A percentile compares a stretch with the other conserved stretches of the same genome.
These are phyloP conservation scores for Isoetes taiwanensis DNA, from an alignment of 75 land plant species.

Conservation along the genomic window DNA sequence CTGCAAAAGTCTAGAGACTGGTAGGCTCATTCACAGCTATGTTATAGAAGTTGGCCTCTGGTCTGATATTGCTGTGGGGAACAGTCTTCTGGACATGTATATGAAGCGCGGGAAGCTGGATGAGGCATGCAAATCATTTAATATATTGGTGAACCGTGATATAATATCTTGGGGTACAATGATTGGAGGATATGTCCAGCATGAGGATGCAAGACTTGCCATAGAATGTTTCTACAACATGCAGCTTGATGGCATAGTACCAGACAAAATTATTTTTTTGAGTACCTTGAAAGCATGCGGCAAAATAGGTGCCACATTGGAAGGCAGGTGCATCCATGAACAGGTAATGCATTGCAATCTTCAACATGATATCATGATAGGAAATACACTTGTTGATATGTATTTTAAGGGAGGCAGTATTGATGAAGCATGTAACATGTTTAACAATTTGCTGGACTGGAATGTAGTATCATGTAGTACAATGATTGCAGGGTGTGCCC, in stretches of 20 bases:
- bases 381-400: no score
- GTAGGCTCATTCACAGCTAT: neutral
- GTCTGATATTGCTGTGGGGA: neutral
- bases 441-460: no score
- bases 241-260: neutral
- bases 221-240: neutral
- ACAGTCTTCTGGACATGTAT: conserved; percentile 6
- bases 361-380: no score
- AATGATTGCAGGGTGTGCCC: no score
- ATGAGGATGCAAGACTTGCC: neutral
- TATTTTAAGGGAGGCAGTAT: no score
- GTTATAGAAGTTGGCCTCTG: neutral
- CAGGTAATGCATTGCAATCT: no score
- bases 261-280: conserved; percentile 19
- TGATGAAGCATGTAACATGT: no score
- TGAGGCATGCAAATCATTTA: conserved; percentile 1
- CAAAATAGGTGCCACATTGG: conserved; percentile 4
- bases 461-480: no score
- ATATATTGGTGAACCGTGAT: conserved; percentile 3
- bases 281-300: conserved; percentile 24
- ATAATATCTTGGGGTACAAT: conserved; percentile 3
- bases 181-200: conserved; percentile 3
- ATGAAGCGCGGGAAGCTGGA: neutral
- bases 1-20: no score
- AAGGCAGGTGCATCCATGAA: no score